These are phyloP conservation scores for Citrullus colocynthis DNA, from an alignment of 306 rosid genomes.

Conservation along the genomic window DNA sequence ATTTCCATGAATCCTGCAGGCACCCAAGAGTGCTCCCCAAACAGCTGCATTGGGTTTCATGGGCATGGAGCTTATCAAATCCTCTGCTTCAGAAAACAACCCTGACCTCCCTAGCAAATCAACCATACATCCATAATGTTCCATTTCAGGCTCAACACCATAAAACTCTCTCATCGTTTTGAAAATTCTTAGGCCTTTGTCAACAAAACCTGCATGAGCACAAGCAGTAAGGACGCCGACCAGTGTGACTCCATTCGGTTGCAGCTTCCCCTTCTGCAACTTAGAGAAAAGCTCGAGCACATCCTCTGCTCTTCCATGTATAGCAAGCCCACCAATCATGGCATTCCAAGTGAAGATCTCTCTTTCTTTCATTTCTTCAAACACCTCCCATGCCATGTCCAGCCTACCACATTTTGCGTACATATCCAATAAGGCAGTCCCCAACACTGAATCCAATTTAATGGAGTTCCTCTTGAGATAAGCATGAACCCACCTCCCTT, in stretches of 20 bases:
- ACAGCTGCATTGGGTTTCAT: conserved; percentile 43
- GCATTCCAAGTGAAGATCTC: conserved; percentile 57
- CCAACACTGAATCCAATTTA: conserved; percentile 34
- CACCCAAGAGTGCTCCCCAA: conserved; percentile 46
- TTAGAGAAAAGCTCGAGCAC: conserved; percentile 35
- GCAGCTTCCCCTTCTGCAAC: conserved; percentile 27
- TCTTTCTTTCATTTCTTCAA: conserved; percentile 28
- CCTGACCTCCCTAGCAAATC: conserved; percentile 54
- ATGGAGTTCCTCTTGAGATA: conserved; percentile 28
- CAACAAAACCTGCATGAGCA: conserved; percentile 45
- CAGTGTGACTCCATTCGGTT: conserved; percentile 34
- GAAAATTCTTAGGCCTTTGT: conserved; percentile 27
- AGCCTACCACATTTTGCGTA: conserved; percentile 47
- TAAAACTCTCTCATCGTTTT: conserved; percentile 25
- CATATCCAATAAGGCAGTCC: conserved; percentile 53
- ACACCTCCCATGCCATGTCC: conserved; percentile 55
- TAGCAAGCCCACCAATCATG: conserved; percentile 49
- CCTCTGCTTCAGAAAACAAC: conserved; percentile 34
- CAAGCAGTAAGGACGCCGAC: conserved; percentile 40
- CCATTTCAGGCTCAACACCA: conserved; percentile 35
- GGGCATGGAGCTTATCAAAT: conserved; percentile 33
- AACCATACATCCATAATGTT: conserved; percentile 47
- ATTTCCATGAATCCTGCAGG: conserved; percentile 43
- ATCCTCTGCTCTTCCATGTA: conserved; percentile 44
- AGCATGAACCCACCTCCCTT: conserved; percentile 50